Evolutionary conservation across 805 yeast genomes (phyloP).

Genomic region (Candida quercuum): DNA sequence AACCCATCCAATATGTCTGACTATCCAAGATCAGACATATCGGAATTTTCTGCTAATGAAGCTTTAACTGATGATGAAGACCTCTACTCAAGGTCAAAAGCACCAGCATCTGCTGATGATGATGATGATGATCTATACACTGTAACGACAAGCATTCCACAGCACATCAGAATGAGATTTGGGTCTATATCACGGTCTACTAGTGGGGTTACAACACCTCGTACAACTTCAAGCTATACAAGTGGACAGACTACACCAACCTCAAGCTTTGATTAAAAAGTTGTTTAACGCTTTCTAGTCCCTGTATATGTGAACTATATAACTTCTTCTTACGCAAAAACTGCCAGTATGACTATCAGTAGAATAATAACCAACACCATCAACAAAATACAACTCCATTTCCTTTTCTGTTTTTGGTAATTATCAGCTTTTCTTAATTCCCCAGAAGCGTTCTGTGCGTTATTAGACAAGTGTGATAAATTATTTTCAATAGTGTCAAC

Average conservation of each 20-base stretch:
- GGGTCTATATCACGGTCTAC: too few relatives aligned
- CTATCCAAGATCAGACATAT: too few relatives aligned
- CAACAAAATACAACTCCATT: constrained; percentile 68
- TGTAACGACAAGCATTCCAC: too few relatives aligned
- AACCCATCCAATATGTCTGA: too few relatives aligned
- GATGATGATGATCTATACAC: too few relatives aligned
- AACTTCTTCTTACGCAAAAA: constrained; percentile 26
- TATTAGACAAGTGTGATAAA: constrained; percentile 53
- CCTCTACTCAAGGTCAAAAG: neutral
- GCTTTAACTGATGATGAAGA: neutral
- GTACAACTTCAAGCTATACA: neutral
- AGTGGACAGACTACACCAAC: neutral
- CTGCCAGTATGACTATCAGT: constrained; percentile 52
- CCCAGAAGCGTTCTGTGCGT: constrained; percentile 63
- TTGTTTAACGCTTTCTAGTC: too few relatives aligned
- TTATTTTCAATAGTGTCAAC: constrained; percentile 82
- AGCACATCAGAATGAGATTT: too few relatives aligned
- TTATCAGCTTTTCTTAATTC: constrained; percentile 73
- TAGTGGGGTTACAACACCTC: neutral
- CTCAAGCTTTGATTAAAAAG: neutral
- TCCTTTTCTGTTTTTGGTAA: constrained; percentile 62
- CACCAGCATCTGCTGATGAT: too few relatives aligned
- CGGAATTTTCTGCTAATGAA: too few relatives aligned
- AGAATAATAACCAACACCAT: constrained; percentile 53
- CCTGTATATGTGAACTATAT: too few relatives aligned